Conservation (phyloP, 192 early-diverging fungal species). For the Coemansia guatemalensis region DNA sequence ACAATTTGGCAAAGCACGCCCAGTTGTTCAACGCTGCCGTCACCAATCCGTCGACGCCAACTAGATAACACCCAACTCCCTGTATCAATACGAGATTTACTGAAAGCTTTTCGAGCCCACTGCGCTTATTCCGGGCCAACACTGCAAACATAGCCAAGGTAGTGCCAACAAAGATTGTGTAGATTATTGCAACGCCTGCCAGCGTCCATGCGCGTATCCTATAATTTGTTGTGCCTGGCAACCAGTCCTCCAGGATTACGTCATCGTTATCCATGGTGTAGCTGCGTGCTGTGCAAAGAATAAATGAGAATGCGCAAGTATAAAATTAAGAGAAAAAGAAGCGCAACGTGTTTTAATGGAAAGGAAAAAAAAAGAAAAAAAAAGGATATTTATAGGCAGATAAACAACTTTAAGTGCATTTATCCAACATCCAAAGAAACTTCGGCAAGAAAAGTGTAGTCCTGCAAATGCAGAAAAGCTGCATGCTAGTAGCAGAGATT, state of each 20-base stretch:
- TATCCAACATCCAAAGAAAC: no score
- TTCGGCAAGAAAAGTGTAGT: no score
- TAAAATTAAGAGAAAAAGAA: conserved; percentile 4
- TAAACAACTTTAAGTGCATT: no score
- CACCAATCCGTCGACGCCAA: conserved; percentile 18
- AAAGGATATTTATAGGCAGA: no score
- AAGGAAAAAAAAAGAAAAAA: not conserved
- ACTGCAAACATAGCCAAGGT: conserved; percentile 25
- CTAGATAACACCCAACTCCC: conserved; percentile 27
- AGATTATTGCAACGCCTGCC: conserved; percentile 2
- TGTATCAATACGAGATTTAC: conserved; percentile 25
- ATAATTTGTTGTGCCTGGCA: conserved; percentile 24
- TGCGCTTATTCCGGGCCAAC: conserved; percentile 24
- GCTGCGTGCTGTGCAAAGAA: not conserved
- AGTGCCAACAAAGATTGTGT: conserved; percentile 23
- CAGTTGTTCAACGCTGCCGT: conserved; percentile 32
- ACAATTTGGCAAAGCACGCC: conserved; percentile 39
- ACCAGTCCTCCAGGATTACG: conserved; percentile 26
- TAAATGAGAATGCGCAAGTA: not conserved
- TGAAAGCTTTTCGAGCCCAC: conserved; percentile 30
- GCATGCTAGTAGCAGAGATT: not conserved
- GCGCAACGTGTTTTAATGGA: not conserved
- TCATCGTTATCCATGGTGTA: not conserved
- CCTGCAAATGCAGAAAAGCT: not conserved
- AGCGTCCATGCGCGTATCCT: conserved; percentile 14